Evolutionary conservation across 441 rosid species (phyloP).

Genomic region (Manihot esculenta): DNA sequence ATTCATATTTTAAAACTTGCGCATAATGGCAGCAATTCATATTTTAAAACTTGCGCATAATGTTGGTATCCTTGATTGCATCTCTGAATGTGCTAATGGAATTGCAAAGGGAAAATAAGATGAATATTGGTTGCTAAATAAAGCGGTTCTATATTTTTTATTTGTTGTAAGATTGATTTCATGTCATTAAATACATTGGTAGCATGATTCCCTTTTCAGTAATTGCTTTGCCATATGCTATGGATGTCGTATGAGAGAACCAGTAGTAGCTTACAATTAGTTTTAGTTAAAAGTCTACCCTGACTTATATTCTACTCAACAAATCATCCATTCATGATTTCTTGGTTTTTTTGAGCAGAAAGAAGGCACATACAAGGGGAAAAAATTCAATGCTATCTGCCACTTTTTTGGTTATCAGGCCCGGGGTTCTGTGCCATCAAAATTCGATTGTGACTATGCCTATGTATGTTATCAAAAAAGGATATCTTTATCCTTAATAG

Average conservation of each 20-base stretch:
- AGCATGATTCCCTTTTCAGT: not conserved
- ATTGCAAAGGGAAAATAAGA: not conserved
- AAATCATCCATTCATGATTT: slow-evolving; percentile 8
- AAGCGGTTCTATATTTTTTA: not conserved
- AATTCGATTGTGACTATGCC: slow-evolving; percentile 96
- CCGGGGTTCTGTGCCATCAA: slow-evolving; percentile 95
- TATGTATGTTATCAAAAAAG: slow-evolving; percentile 57
- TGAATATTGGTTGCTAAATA: not conserved
- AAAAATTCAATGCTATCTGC: slow-evolving; percentile 94
- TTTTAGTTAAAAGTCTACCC: not conserved
- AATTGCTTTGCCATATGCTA: not conserved
- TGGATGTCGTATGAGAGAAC: not conserved
- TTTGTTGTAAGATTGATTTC: slow-evolving; percentile 5
- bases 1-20: too few relatives aligned
- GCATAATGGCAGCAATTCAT: too few relatives aligned
- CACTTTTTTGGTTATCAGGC: slow-evolving; percentile 99
- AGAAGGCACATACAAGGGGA: slow-evolving; percentile 94
- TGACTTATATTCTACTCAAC: not conserved
- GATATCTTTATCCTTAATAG: slow-evolving; percentile 2
- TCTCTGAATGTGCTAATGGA: not conserved
- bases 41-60: not conserved
- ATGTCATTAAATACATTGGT: not conserved
- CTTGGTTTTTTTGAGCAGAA: slow-evolving; percentile 54
- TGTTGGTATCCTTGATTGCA: not conserved
- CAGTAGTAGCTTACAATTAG: not conserved